Evolutionary conservation across 495 filamentous ascomycete species (phyloP).

Genomic region (Podospora tetraspora): DNA sequence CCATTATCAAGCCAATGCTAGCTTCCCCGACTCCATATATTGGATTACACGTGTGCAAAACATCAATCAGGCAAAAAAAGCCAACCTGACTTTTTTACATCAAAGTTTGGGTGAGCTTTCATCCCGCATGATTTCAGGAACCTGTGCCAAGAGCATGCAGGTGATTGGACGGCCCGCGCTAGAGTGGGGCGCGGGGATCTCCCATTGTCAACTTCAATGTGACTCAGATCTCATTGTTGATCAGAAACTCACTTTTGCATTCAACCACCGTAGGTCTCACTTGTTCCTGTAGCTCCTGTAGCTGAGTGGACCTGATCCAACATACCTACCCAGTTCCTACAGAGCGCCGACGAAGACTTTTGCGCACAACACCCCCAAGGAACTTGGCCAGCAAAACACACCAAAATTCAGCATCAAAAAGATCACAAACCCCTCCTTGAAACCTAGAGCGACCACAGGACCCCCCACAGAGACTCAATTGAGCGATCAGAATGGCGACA

Average conservation of each 20-base stretch:
- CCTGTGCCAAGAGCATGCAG: neutral
- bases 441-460: neutral
- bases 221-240: neutral
- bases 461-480: neutral
- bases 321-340: neutral
- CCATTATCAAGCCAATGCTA: neutral
- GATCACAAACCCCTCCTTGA: neutral
- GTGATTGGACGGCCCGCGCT: neutral
- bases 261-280: neutral
- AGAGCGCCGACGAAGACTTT: neutral
- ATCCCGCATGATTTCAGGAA: neutral
- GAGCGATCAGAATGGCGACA: conserved; percentile 22
- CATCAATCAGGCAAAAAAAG: neutral
- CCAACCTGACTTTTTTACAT: neutral
- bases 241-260: neutral
- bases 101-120: neutral
- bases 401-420: neutral
- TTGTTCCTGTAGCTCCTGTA: neutral
- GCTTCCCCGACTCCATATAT: neutral
- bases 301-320: neutral
- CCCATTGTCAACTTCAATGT: neutral
- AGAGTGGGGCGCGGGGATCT: conserved; percentile 1
- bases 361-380: neutral
- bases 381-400: neutral
- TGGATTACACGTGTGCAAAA: neutral